Conservation (phyloP, 495 filamentous ascomycete genomes). For the Penicillium soppii region DNA sequence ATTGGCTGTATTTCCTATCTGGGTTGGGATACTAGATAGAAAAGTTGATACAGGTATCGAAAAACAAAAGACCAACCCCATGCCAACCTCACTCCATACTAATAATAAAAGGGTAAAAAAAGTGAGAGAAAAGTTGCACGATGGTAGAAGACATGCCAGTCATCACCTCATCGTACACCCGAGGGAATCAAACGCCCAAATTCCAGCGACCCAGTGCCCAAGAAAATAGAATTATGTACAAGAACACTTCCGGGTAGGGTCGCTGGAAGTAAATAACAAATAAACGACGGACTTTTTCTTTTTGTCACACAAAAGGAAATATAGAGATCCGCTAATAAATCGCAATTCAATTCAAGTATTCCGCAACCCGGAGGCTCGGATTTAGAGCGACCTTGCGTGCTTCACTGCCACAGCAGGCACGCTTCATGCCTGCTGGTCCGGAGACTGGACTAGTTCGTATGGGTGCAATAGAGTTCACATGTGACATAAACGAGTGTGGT, state of each 20-base stretch:
- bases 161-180: conserved; percentile 40
- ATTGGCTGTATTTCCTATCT: background rate
- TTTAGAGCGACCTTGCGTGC: conserved; percentile 40
- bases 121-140: conserved; percentile 15
- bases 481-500: conserved; percentile 39
- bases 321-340: conserved; percentile 11
- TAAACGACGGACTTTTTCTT: conserved; percentile 27
- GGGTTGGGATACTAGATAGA: no score
- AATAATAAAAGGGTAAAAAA: conserved; percentile 12
- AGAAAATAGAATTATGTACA: conserved; percentile 18
- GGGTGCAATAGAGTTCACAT: conserved; percentile 17
- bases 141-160: conserved; percentile 14
- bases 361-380: conserved; percentile 35
- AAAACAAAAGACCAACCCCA: conserved; percentile 29
- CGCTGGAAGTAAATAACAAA: conserved; percentile 11
- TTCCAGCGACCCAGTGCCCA: conserved; percentile 17
- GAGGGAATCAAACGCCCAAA: conserved; percentile 10
- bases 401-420: conserved; percentile 48
- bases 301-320: conserved; percentile 19
- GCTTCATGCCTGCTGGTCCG: conserved; percentile 45
- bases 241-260: conserved; percentile 9
- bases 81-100: conserved; percentile 39
- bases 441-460: conserved; percentile 29
- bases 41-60: conserved; percentile 9
- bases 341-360: conserved; percentile 31